phyloP scores from a whole-genome alignment of 352 stramenopile species.

The Pelagophyceae sp. region DNA sequence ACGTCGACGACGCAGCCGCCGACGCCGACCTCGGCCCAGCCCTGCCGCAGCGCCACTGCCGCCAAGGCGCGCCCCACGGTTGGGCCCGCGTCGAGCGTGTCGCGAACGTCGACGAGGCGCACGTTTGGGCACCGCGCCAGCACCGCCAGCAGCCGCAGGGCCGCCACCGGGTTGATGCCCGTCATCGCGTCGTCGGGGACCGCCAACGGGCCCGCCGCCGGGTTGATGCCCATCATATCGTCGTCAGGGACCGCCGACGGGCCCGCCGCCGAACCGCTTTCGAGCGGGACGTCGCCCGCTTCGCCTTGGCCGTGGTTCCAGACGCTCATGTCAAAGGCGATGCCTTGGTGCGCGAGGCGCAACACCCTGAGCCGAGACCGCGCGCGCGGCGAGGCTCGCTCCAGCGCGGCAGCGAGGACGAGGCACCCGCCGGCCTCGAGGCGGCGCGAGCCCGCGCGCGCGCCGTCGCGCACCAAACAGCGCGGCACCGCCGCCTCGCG shows the following conservation, averaged over 20 bases:
- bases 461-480: background rate
- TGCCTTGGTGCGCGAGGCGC: background rate
- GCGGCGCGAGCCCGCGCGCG: background rate
- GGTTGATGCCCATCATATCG: slow-evolving; percentile 19
- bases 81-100: background rate
- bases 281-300: background rate
- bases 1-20: background rate
- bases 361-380: background rate
- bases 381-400: background rate
- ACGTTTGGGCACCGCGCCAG: background rate
- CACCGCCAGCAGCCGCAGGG: background rate
- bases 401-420: background rate
- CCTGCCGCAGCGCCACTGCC: background rate
- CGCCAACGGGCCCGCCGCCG: background rate
- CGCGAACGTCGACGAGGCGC: background rate
- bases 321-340: background rate
- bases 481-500: background rate
- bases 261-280: background rate
- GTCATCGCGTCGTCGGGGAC: background rate
- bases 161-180: slow-evolving; percentile 3
- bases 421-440: slow-evolving; percentile 10
- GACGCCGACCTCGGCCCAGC: background rate
- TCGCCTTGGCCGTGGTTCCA: background rate
- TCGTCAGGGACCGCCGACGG: background rate
- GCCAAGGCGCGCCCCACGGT: background rate